Evolutionary conservation across 202 grass and related monocot genomes (phyloP).

Genomic region (Dendrocalamus latiflorus): DNA sequence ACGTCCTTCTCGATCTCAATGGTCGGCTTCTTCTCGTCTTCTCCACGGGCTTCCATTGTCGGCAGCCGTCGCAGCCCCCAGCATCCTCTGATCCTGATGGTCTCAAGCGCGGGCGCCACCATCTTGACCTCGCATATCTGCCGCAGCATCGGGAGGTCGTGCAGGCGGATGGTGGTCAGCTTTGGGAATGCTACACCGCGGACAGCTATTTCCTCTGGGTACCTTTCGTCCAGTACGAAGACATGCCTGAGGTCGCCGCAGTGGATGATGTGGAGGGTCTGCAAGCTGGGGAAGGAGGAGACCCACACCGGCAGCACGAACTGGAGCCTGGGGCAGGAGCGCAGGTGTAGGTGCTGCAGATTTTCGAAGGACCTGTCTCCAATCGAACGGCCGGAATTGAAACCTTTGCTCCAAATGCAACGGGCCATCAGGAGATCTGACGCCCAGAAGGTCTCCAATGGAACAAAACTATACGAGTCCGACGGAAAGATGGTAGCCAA

Average conservation of each 20-base stretch:
- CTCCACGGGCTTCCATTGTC: background rate
- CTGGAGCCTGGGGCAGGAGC: background rate
- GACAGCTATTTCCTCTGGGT: no score
- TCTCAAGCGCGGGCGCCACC: background rate
- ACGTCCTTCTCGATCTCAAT: background rate
- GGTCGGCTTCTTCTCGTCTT: background rate
- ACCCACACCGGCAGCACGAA: background rate
- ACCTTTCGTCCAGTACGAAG: background rate
- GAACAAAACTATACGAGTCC: accelerated
- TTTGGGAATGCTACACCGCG: background rate
- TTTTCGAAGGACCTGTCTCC: accelerated
- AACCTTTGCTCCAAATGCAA: background rate
- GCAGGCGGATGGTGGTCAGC: background rate
- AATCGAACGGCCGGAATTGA: accelerated
- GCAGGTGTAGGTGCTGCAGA: background rate
- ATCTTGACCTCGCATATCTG: background rate
- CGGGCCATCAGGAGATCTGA: conserved; percentile 1
- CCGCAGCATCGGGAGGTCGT: background rate
- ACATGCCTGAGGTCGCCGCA: background rate
- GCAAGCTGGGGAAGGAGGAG: background rate
- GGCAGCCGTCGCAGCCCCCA: background rate
- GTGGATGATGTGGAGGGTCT: conserved; percentile 13
- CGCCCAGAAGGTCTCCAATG: background rate
- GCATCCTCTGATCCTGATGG: background rate
- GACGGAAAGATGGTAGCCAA: background rate